Base-by-base conservation (phyloP, 805 yeast species). In the Metschnikowia lachancei region DNA sequence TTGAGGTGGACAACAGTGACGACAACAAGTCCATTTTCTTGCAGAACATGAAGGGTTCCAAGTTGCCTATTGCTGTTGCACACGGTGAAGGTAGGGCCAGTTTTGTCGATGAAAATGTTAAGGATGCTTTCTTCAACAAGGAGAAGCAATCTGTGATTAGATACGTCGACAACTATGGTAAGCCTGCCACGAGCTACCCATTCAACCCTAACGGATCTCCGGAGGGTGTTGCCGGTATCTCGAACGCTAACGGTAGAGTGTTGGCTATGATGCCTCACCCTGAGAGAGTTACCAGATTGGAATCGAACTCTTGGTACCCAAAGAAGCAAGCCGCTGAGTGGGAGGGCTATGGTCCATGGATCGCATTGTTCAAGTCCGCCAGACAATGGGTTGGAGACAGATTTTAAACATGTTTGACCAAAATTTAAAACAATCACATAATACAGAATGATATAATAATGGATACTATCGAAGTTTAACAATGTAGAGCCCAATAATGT, bases 211-310 rank as follows among this genome's bases (percentile, higher is more conserved):
- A 94, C 69, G 99, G 99, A 36, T 88, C 97, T 12, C 88, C 94
- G 36, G 80, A 78, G 45, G 97, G 96, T 69, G 87, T 94, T 58
- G 86, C 97, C 32, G 99, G 97, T 75, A 81, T 94, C 46, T 76
- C 85, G 53, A 82, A 91, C 44, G 88, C 89, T 43, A 89, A 87
- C 62, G 98, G 98, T 54, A 83, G 99, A 66, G 97, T 94, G 3
- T 74, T 94, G 59, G 97, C 97, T 4, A 81, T 94, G 90, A 94
- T 94, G 99, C 99, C 99, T 39, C 99, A 94, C 66, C 99, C 99
- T 19, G 99, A 94, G 71, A 87, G 99, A 72, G 94, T 87, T 42
- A 77, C 83, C 47, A 80, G 97, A 71, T 74, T 83, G 62, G 96
- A 87, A 67, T 75, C 95, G 46, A 92, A 92, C 72, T 89, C 97